These are phyloP conservation scores for Tylopilus balloui DNA, from an alignment of 768 basidiomycete genomes.

Conservation along the genomic window DNA sequence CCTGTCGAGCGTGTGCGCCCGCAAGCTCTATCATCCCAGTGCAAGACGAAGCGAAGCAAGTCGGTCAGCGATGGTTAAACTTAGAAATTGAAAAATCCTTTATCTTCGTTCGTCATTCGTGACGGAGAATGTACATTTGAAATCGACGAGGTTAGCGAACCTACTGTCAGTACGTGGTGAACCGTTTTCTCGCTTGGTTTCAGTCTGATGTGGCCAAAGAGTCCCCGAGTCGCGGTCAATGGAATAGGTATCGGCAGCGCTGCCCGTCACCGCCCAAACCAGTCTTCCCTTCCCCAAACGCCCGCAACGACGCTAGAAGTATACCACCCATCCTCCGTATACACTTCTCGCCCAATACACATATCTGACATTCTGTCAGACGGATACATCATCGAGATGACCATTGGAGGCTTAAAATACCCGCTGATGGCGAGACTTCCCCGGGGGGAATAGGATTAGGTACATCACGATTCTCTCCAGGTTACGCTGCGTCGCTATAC, in stretches of 20 bases:
- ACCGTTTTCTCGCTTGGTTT: background rate
- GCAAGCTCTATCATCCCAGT: background rate
- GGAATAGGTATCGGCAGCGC: background rate
- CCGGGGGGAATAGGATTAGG: background rate
- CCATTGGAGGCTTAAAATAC: background rate
- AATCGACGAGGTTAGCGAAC: slow-evolving; percentile 60
- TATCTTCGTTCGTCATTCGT: slow-evolving; percentile 95
- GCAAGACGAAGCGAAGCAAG: too few relatives aligned
- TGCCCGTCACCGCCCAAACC: background rate
- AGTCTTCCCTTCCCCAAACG: background rate
- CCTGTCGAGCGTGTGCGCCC: background rate
- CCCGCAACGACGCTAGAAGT: background rate
- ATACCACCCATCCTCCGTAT: too few relatives aligned
- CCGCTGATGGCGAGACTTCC: background rate
- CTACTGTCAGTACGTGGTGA: slow-evolving; percentile 62
- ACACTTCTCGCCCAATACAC: too few relatives aligned
- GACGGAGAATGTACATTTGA: slow-evolving; percentile 79
- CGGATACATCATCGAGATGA: background rate
- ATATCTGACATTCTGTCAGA: background rate
- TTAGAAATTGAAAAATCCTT: slow-evolving; percentile 98
- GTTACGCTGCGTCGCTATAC: background rate
- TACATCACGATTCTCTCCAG: background rate
- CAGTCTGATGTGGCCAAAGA: background rate
- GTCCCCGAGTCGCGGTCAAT: background rate
- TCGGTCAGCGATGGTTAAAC: background rate